Evolutionary conservation across 169 alveolate genomes (phyloP).

Genomic region (Pseudocohnilembus persalinus): DNA sequence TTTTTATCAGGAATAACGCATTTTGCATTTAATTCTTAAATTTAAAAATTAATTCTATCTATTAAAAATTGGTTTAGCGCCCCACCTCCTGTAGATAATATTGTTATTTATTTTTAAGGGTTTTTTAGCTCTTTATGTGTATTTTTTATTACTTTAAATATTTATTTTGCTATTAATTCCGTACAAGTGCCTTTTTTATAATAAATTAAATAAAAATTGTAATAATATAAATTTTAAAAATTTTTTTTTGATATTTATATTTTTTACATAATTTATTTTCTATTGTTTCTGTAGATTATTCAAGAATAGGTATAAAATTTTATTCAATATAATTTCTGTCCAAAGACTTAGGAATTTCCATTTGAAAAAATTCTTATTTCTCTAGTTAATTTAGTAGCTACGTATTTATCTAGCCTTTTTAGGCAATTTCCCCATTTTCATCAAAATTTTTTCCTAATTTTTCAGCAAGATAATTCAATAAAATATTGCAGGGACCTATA

Average conservation of each 20-base stretch:
- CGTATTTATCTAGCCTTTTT: not conserved
- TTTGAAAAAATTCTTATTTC: not conserved
- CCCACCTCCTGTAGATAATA: constrained; percentile 39
- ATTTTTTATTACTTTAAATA: constrained; percentile 6
- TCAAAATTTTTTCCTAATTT: constrained; percentile 14
- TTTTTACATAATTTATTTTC: too few species aligned
- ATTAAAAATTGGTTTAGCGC: constrained; percentile 29
- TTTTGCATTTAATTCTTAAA: not conserved
- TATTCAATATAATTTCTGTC: constrained; percentile 21
- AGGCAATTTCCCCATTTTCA: constrained; percentile 22
- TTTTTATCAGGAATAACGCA: not conserved
- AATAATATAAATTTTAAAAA: too few species aligned
- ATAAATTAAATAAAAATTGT: too few species aligned
- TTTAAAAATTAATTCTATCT: constrained; percentile 8
- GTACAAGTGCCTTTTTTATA: constrained; percentile 21
- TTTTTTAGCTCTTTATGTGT: not conserved
- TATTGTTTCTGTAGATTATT: not conserved
- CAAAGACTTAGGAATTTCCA: constrained; percentile 21
- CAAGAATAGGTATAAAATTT: constrained; percentile 17
- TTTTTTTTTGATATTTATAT: too few species aligned
- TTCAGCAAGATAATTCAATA: constrained; percentile 18
- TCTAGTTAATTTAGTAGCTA: constrained; percentile 2
- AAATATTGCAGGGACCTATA: constrained; percentile 28
- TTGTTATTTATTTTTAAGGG: not conserved
- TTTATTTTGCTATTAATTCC: constrained; percentile 23